Conservation (phyloP, 345 rosid genomes). For the Gossypioides kirkii region DNA sequence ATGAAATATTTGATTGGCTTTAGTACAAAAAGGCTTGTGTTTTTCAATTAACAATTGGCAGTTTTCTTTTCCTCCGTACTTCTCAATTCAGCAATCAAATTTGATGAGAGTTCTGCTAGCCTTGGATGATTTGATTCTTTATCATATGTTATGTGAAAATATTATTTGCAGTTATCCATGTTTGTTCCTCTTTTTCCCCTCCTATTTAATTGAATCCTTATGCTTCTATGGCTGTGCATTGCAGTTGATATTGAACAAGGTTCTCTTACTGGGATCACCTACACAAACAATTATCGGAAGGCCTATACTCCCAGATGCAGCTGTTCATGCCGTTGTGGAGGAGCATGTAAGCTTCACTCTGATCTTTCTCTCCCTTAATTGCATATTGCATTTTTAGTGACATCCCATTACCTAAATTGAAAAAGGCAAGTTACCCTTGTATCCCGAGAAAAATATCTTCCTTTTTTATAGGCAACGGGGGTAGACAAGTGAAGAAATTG, state of each 20-base stretch:
- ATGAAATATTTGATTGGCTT: not conserved
- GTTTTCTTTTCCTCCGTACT: not conserved
- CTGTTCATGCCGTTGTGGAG: constrained; percentile 93
- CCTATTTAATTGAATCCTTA: not conserved
- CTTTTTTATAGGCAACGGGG: not conserved
- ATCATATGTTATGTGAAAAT: not conserved
- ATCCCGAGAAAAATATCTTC: not conserved
- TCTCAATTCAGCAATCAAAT: not conserved
- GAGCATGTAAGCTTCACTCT: constrained; percentile 69
- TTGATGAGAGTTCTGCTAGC: not conserved
- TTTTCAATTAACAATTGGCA: not conserved
- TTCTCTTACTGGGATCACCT: constrained; percentile 72
- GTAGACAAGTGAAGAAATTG: not conserved
- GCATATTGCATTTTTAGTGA: not conserved
- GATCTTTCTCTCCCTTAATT: not conserved
- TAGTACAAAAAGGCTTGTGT: not conserved
- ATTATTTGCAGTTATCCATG: not conserved
- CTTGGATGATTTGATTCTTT: not conserved
- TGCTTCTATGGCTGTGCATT: constrained; percentile 9
- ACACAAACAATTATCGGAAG: constrained; percentile 76
- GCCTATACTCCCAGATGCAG: constrained; percentile 76
- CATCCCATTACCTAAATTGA: not conserved
- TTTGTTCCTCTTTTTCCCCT: not conserved
- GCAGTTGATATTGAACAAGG: constrained; percentile 86
- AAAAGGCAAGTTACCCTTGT: not conserved